A percentile compares a stretch with the other conserved stretches of the same genome.
phyloP scores from a whole-genome alignment of 768 basidiomycete genomes.

The Coprinellus micaceus region DNA sequence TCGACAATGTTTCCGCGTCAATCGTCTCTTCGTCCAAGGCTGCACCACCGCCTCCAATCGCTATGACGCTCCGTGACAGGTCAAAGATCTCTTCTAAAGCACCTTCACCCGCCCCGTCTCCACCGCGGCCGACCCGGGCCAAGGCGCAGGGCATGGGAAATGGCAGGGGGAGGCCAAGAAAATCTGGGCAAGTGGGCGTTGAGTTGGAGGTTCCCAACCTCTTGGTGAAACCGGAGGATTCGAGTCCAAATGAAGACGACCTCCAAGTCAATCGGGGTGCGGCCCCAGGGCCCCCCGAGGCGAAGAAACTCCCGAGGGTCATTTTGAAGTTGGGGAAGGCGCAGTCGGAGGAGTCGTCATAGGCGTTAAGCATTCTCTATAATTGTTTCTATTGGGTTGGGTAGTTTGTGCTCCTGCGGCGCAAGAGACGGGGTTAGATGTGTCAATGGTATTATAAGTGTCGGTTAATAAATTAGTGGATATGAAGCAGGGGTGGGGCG shows the following conservation, averaged over 20 bases:
- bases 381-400: background rate
- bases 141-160: conserved; percentile 10
- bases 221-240: background rate
- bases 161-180: background rate
- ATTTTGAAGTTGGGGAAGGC: conserved; percentile 47
- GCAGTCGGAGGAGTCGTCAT: conserved; percentile 26
- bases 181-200: background rate
- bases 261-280: conserved; percentile 7
- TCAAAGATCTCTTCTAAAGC: conserved; percentile 37
- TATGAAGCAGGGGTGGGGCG: background rate
- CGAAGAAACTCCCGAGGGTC: conserved; percentile 52
- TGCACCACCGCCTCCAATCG: conserved; percentile 30
- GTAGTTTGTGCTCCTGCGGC: background rate
- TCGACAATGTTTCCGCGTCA: conserved; percentile 32
- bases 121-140: conserved; percentile 3
- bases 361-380: background rate
- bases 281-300: conserved; percentile 10
- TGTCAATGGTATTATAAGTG: background rate
- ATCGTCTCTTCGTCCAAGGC: conserved; percentile 11
- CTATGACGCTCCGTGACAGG: conserved; percentile 51
- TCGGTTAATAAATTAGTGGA: background rate
- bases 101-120: conserved; percentile 2
- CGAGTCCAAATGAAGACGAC: background rate
- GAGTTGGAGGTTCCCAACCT: background rate
- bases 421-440: background rate